phyloP scores from a whole-genome alignment of 164 flowering plant genomes.

The Kalanchoe fedtschenkoi region DNA sequence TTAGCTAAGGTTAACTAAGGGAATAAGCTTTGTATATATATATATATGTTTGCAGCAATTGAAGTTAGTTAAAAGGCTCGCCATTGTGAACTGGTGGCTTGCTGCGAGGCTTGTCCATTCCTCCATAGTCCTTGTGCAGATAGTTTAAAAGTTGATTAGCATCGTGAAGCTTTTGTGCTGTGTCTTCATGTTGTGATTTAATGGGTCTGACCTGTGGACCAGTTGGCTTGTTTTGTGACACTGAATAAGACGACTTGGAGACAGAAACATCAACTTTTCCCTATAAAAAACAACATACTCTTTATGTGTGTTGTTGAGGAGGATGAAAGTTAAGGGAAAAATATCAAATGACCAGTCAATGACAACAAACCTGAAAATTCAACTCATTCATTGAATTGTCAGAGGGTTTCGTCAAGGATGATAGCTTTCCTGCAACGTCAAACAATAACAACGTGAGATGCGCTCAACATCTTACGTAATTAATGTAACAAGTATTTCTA shows the following conservation, averaged over 20 bases:
- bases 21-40: not conserved
- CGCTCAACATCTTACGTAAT: too few species aligned
- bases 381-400: not conserved
- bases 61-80: slow-evolving; percentile 6
- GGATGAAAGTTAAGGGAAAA: not conserved
- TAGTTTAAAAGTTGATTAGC: slow-evolving; percentile 3
- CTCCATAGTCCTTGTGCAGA: slow-evolving; percentile 7
- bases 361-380: not conserved
- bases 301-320: not conserved
- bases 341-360: too few species aligned
- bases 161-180: not conserved
- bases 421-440: not conserved
- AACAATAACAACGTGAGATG: not conserved
- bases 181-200: not conserved
- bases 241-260: not conserved
- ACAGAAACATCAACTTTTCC: not conserved
- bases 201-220: not conserved
- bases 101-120: slow-evolving; percentile 3
- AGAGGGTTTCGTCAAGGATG: not conserved
- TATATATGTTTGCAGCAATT: not conserved
- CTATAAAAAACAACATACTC: not conserved
- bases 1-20: not conserved
- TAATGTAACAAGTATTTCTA: too few species aligned
- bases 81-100: slow-evolving; percentile 7
- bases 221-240: not conserved